Evolutionary conservation across 1,139 yeast genomes (phyloP), one percentile per base, ranked within the genome.

Genomic region (Kurtzmaniella quercitrusa): DNA sequence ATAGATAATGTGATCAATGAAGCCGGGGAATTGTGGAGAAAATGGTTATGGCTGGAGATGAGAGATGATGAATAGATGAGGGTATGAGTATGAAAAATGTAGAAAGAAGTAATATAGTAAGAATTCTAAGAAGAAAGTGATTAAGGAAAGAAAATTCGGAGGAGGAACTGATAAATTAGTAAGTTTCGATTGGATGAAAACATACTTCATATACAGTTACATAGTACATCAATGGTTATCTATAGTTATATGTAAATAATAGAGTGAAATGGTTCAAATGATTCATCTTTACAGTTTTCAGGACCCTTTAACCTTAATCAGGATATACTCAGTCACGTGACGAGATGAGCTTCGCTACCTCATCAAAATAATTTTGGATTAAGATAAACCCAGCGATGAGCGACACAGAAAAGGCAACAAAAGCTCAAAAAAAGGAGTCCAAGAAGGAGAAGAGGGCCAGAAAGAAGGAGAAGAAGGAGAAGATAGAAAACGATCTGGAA

Each of bases 11-110:
- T 89, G 29, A 72, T 89, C 38, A 67, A 68, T 42, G 95, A 85
- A 60, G 91, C 95, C 2, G 95, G 95, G 15, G 95, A 87, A 55
- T 70, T 87, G 42, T 89, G 95, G 95, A 72, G 96, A 48, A 84
- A 83, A 53, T 87, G 95, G 90, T 66, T 85, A 38, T 85, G 90
- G 82, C 68, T 75, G 56, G 91, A 84, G 57, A 69, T 81, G 66
- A 70, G 77, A 54, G 86, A 80, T 40, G 75, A 72, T 41, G 60
- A 62, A 47, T 57, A 25, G 39, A n/a, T 11, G n/a, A 43, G 18
- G 19, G 38, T 18, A 34, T 34, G 17, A 11, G 19, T 10, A 17
- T 18, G 23, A 34, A 14, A 31, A 14, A 6, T 33, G 19, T 15
- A 33, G 18, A 6, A 33, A 10, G 9, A 27, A 27, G 33, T 6